A percentile compares a stretch with the other conserved stretches of the same genome.
These are phyloP conservation scores for Lumnitzera racemosa DNA, from an alignment of 345 rosid genomes.

Conservation along the genomic window DNA sequence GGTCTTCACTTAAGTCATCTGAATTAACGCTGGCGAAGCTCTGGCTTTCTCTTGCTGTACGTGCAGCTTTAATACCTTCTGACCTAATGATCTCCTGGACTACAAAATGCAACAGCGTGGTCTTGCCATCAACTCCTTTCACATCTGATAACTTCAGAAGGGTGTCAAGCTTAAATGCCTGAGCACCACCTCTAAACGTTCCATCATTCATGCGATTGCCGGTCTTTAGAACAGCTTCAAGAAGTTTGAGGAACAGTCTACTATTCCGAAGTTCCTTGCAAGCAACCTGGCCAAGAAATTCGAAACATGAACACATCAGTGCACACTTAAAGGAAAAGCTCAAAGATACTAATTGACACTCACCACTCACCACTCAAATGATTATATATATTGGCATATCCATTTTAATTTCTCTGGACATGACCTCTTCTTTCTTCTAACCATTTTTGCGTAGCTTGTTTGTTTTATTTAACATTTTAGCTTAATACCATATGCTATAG, in stretches of 20 bases:
- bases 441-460: too few species aligned
- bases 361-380: too few species aligned
- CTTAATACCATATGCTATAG: too few species aligned
- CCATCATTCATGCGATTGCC: slow-evolving; percentile 99
- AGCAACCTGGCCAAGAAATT: slow-evolving; percentile 48
- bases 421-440: too few species aligned
- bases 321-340: not conserved
- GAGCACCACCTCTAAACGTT: slow-evolving; percentile 95
- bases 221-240: slow-evolving; percentile 98
- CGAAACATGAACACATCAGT: not conserved
- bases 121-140: slow-evolving; percentile 93
- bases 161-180: slow-evolving; percentile 96
- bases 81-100: slow-evolving; percentile 89
- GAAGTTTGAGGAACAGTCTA: slow-evolving; percentile 81
- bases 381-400: too few species aligned
- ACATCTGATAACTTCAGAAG: slow-evolving; percentile 92
- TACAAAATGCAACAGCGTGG: slow-evolving; percentile 93
- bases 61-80: slow-evolving; percentile 88
- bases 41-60: slow-evolving; percentile 53
- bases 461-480: too few species aligned
- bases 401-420: too few species aligned
- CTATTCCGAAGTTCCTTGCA: slow-evolving; percentile 82
- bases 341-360: not conserved
- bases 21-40: slow-evolving; percentile 63
- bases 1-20: slow-evolving; percentile 67